Evolutionary conservation across 768 basidiomycete genomes (phyloP).

Genomic region (Lactarius psammicola): DNA sequence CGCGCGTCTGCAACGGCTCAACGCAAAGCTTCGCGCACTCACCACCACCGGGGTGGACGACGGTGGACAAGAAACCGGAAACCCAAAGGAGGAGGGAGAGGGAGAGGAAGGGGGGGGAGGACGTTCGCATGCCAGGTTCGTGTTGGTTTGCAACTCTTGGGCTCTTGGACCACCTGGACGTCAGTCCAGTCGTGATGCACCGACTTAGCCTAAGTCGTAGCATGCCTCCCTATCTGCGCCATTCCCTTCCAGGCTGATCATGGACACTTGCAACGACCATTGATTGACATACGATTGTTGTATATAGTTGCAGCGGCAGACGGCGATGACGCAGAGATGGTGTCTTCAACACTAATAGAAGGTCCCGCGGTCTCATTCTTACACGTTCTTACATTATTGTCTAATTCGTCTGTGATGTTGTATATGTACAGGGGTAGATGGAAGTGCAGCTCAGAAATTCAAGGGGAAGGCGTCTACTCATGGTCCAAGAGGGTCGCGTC

Average conservation of each 20-base stretch:
- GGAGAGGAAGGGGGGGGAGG: constrained; percentile 24
- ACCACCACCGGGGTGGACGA: constrained; percentile 32
- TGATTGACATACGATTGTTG: constrained; percentile 7
- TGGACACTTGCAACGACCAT: background rate
- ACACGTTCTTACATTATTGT: background rate
- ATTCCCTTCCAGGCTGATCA: background rate
- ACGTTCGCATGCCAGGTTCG: constrained; percentile 32
- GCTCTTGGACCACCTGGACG: constrained; percentile 48
- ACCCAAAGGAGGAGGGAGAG: constrained; percentile 28
- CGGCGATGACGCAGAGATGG: constrained; percentile 4
- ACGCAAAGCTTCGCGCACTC: constrained; percentile 57
- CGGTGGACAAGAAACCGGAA: background rate
- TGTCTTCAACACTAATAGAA: constrained; percentile 9
- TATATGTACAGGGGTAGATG: constrained; percentile 59
- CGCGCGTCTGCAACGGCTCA: constrained; percentile 70
- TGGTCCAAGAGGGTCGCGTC: constrained; percentile 70
- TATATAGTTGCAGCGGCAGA: constrained; percentile 6
- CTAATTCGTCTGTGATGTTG: constrained; percentile 4
- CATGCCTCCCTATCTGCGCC: constrained; percentile 5
- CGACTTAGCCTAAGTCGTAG: constrained; percentile 29
- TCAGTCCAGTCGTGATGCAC: constrained; percentile 52
- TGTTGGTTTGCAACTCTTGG: constrained; percentile 25
- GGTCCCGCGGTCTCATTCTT: constrained; percentile 4
- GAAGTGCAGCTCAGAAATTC: constrained; percentile 32
- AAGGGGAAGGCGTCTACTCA: constrained; percentile 67